Evolutionary conservation across 148 eudicot species (phyloP).

Genomic region (Amaranthus cruentus): DNA sequence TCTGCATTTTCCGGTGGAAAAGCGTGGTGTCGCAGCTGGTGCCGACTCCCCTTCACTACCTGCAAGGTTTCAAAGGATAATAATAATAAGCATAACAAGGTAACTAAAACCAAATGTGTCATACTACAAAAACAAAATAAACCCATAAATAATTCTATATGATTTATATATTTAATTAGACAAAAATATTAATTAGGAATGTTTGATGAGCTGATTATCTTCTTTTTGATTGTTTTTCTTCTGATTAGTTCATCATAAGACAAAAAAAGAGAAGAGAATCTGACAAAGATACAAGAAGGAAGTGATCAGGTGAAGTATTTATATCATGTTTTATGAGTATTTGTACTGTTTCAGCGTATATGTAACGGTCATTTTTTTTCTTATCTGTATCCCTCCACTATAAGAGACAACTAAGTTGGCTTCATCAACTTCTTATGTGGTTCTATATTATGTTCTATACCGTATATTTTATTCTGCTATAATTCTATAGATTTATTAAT

Average conservation of each 20-base stretch:
- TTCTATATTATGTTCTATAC: no score
- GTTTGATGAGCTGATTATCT: neutral
- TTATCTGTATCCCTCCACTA: neutral
- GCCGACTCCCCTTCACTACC: constrained; percentile 14
- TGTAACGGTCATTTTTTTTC: constrained; percentile 13
- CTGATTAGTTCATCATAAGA: neutral
- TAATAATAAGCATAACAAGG: constrained; percentile 8
- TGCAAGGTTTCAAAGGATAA: constrained; percentile 24
- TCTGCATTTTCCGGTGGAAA: neutral
- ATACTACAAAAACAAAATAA: neutral
- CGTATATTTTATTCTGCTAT: neutral
- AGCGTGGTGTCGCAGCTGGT: constrained; percentile 7
- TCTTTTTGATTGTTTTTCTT: neutral
- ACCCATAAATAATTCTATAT: neutral
- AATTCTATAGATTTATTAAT: no score
- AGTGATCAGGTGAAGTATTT: neutral
- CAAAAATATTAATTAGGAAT: neutral
- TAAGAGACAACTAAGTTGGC: constrained; percentile 1
- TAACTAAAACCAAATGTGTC: neutral
- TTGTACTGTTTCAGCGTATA: neutral
- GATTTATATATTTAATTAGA: no score
- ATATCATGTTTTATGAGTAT: neutral
- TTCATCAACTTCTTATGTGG: neutral
- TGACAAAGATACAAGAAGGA: neutral
- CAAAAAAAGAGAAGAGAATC: neutral